A percentile compares a stretch with the other conserved stretches of the same genome.
Evolutionary conservation across 176 grass and related monocot species (phyloP).

Genomic region (Cymbopogon citratus): DNA sequence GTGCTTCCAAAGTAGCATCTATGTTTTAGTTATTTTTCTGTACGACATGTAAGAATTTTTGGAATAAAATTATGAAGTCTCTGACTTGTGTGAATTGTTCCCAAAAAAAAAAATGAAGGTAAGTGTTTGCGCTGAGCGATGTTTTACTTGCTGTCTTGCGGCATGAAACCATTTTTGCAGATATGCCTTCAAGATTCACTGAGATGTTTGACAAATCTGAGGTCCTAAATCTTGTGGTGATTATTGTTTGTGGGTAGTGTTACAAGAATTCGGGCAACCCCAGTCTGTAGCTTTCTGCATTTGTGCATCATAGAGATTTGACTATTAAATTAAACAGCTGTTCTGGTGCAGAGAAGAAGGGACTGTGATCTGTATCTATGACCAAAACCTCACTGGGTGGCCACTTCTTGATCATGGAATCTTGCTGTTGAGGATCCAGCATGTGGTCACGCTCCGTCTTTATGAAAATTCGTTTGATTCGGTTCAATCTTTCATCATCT

Average conservation of each 20-base stretch:
- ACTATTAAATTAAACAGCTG: slow-evolving; percentile 47
- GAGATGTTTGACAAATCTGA: slow-evolving; percentile 21
- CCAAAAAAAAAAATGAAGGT: neutral
- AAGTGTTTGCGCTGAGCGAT: neutral
- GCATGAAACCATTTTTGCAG: neutral
- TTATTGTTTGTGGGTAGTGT: slow-evolving; percentile 8
- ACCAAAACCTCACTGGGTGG: slow-evolving; percentile 56
- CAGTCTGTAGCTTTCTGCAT: neutral
- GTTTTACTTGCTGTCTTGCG: slow-evolving; percentile 3
- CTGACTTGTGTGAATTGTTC: neutral
- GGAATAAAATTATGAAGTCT: neutral
- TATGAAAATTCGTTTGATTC: slow-evolving; percentile 47
- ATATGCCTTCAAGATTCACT: slow-evolving; percentile 9
- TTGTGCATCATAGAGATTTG: slow-evolving; percentile 47
- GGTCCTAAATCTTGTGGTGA: slow-evolving; percentile 15
- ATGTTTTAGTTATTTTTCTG: neutral
- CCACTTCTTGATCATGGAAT: slow-evolving; percentile 66
- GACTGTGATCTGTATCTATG: slow-evolving; percentile 58
- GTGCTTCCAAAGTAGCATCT: neutral
- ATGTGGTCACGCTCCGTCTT: slow-evolving; percentile 51
- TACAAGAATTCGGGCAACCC: slow-evolving; percentile 12
- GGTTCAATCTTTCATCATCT: slow-evolving; percentile 28
- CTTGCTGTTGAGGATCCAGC: slow-evolving; percentile 55
- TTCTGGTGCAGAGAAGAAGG: slow-evolving; percentile 61
- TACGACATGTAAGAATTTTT: neutral